Conservation (phyloP, 108 stramenopile species). For the Nitzschia putrida region DNA sequence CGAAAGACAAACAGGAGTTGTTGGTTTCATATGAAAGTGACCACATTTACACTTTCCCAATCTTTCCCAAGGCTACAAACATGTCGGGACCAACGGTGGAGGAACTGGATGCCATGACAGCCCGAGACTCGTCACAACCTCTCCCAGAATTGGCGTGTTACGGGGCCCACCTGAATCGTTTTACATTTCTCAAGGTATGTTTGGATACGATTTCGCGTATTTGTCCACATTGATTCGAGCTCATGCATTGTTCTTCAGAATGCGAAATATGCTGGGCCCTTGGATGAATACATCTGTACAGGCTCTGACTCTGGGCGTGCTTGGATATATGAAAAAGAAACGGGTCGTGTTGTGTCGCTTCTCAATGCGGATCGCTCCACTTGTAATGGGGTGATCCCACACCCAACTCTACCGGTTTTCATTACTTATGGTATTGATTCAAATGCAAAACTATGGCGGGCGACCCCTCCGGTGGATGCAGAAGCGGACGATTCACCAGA, state of each 20-base stretch:
- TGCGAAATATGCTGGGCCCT: conserved; percentile 79
- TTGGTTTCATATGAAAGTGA: conserved; percentile 82
- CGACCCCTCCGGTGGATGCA: conserved; percentile 66
- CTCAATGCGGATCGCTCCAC: conserved; percentile 73
- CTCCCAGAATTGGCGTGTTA: conserved; percentile 58
- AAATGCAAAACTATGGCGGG: conserved; percentile 83
- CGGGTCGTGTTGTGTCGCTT: conserved; percentile 68
- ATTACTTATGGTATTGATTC: conserved; percentile 86
- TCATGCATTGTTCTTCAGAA: conserved; percentile 25
- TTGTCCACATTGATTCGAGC: not conserved
- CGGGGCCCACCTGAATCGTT: conserved; percentile 82
- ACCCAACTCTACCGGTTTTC: conserved; percentile 74
- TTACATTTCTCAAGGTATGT: conserved; percentile 65
- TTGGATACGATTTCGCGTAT: not conserved
- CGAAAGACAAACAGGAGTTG: conserved; percentile 62
- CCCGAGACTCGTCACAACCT: not conserved
- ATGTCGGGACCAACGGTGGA: conserved; percentile 49
- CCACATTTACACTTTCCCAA: conserved; percentile 83
- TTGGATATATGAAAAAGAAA: conserved; percentile 69
- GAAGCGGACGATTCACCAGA: conserved; percentile 68
- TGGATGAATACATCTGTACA: conserved; percentile 85
- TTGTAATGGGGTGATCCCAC: conserved; percentile 83
- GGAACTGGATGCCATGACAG: conserved; percentile 23
- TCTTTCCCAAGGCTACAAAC: conserved; percentile 48
- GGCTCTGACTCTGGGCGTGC: conserved; percentile 82